These are phyloP conservation scores for Melanomma pulvis-pyrius DNA, from an alignment of 495 filamentous ascomycete genomes.

Conservation along the genomic window DNA sequence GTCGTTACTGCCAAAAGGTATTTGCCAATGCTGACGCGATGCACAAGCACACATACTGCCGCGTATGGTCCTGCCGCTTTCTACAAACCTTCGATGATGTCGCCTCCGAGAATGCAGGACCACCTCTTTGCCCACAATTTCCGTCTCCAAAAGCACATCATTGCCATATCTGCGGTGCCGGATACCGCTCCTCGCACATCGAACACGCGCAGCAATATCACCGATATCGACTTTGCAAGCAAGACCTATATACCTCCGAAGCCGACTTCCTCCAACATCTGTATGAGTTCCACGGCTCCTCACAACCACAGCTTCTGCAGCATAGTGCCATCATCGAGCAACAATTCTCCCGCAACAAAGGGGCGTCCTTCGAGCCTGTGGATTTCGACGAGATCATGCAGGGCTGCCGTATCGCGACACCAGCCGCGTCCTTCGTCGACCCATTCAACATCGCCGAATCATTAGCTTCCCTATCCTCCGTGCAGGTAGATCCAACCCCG, in stretches of 20 bases:
- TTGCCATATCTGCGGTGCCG: constrained; percentile 29
- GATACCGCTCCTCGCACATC: constrained; percentile 16
- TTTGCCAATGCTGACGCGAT: constrained; percentile 23
- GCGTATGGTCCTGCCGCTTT: constrained; percentile 30
- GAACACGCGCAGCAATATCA: constrained; percentile 32
- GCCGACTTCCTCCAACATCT: constrained; percentile 29
- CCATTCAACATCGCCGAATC: neutral
- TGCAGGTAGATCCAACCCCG: neutral
- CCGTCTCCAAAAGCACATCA: constrained; percentile 30
- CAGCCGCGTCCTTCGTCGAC: constrained; percentile 8
- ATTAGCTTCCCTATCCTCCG: neutral
- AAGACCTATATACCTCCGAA: constrained; percentile 17
- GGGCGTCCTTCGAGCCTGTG: constrained; percentile 20
- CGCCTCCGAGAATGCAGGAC: constrained; percentile 15
- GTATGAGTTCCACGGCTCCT: constrained; percentile 14
- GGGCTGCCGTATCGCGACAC: neutral
- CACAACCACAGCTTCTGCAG: constrained; percentile 8
- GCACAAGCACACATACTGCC: constrained; percentile 22
- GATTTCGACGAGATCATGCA: constrained; percentile 20
- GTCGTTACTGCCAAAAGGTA: constrained; percentile 26
- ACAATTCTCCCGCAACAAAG: constrained; percentile 21
- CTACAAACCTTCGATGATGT: constrained; percentile 21
- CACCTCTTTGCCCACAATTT: constrained; percentile 27
- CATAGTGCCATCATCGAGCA: constrained; percentile 10
- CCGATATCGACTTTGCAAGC: constrained; percentile 19